Conservation (phyloP, 176 grass and related monocot species). For the Eleusine coracana region DNA sequence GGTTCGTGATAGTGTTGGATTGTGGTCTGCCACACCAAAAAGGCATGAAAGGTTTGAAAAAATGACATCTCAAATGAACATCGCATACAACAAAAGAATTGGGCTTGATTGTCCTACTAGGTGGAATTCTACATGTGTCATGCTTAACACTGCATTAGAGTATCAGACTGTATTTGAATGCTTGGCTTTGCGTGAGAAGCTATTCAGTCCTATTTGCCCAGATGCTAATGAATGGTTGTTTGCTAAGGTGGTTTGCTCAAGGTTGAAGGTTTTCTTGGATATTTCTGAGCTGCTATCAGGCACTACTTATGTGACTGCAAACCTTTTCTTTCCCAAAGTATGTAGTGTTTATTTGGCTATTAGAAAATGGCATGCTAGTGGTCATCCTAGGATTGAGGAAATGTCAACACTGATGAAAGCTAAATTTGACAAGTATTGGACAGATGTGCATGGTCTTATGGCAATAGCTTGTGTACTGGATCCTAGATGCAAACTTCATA, state of each 20-base stretch:
- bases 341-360: slow-evolving; percentile 16
- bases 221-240: neutral
- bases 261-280: neutral
- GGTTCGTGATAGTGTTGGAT: no score
- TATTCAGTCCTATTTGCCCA: neutral
- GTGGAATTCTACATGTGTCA: neutral
- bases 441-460: neutral
- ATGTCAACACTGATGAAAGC: neutral
- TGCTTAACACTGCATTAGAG: neutral
- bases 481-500: neutral
- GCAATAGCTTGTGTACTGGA: neutral
- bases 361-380: neutral
- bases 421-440: neutral
- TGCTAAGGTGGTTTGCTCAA: neutral
- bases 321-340: slow-evolving; percentile 26
- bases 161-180: neutral
- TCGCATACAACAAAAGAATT: no score
- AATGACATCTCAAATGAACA: no score
- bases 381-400: neutral
- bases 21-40: no score
- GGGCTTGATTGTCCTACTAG: neutral
- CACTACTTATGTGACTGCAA: slow-evolving; percentile 14
- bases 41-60: no score
- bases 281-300: neutral
- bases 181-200: neutral